Percentiles rank a stretch among this genome's conserved stretches.
Evolutionary conservation across 768 basidiomycete species (phyloP).

Genomic region (Podaxis sp.): DNA sequence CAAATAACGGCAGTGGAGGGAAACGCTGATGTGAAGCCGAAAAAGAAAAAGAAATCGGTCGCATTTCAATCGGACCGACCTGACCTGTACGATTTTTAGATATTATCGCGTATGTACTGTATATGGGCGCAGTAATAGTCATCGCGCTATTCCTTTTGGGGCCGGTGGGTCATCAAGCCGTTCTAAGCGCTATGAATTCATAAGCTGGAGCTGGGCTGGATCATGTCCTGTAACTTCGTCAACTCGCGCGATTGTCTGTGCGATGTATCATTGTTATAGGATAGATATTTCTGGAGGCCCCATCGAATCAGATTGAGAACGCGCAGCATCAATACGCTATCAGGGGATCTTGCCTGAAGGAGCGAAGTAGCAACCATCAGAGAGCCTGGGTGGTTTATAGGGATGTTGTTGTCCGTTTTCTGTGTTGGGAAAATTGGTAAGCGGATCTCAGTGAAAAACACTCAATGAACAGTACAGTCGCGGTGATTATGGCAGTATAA

Average conservation of each 20-base stretch:
- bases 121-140: background rate
- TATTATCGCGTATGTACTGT: background rate
- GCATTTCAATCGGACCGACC: conserved; percentile 65
- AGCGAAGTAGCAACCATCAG: conserved; percentile 5
- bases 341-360: background rate
- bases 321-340: background rate
- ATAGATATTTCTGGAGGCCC: background rate
- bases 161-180: background rate
- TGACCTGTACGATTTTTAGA: conserved; percentile 55
- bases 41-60: conserved; percentile 56
- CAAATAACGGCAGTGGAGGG: background rate
- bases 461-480: background rate
- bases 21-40: conserved; percentile 9
- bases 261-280: background rate
- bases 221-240: background rate
- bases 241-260: background rate
- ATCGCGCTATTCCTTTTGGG: background rate
- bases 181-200: background rate
- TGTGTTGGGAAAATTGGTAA: too few species aligned
- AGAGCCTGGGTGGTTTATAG: background rate
- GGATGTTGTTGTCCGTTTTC: background rate
- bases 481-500: background rate
- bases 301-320: background rate
- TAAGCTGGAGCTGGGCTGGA: background rate
- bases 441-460: too few species aligned